A percentile compares a stretch with the other conserved stretches of the same genome.
Evolutionary conservation across 1,284 basidiomycete genomes (phyloP).

Genomic region (Ustilago bromivora): DNA sequence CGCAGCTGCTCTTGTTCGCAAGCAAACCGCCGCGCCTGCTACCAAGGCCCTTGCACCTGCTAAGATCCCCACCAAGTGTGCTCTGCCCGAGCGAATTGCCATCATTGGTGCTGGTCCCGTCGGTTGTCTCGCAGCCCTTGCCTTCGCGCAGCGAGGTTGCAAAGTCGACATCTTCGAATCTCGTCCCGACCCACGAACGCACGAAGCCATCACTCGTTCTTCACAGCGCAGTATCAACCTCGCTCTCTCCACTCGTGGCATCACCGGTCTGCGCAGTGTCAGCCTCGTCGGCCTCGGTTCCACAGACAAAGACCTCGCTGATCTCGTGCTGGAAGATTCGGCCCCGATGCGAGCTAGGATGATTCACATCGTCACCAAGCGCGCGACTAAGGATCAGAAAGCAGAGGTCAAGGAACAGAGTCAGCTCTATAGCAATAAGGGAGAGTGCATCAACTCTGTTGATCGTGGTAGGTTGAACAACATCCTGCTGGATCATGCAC

Average conservation of each 20-base stretch:
- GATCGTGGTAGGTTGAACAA: conserved; percentile 88
- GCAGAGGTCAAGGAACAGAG: conserved; percentile 50
- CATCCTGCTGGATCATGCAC: conserved; percentile 80
- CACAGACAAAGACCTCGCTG: conserved; percentile 73
- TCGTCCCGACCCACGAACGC: conserved; percentile 74
- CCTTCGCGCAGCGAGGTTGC: conserved; percentile 89
- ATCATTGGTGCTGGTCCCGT: conserved; percentile 89
- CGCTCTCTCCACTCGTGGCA: conserved; percentile 91
- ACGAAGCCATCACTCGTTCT: conserved; percentile 37
- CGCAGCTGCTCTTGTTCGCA: not conserved
- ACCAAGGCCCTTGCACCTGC: conserved; percentile 4
- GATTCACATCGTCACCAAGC: conserved; percentile 79
- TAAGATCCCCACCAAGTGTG: conserved; percentile 20
- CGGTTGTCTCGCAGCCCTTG: conserved; percentile 88
- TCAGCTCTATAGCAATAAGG: conserved; percentile 86
- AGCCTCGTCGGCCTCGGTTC: conserved; percentile 29
- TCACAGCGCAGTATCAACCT: conserved; percentile 87
- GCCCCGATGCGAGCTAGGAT: conserved; percentile 96
- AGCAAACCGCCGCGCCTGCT: not conserved
- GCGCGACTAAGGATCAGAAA: conserved; percentile 16
- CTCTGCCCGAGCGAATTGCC: conserved; percentile 65
- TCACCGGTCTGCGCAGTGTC: conserved; percentile 84
- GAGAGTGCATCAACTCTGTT: conserved; percentile 93
- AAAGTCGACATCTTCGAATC: conserved; percentile 88
- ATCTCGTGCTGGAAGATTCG: conserved; percentile 80